phyloP scores from a whole-genome alignment of 306 rosid species.

The Dryas drummondii region DNA sequence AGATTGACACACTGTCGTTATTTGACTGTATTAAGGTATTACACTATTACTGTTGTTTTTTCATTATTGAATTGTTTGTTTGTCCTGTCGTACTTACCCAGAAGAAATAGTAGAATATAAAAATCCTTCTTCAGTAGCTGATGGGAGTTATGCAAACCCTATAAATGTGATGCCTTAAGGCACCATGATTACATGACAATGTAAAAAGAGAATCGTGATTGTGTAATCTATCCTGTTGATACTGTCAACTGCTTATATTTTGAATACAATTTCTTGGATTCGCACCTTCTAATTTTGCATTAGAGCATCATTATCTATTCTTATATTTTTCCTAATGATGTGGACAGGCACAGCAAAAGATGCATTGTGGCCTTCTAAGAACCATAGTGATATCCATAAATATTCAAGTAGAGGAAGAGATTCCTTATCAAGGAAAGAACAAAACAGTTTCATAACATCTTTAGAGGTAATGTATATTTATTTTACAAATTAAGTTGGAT shows the following conservation, averaged over 20 bases:
- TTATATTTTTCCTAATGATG: conserved; percentile 14
- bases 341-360: conserved; percentile 57
- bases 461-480: conserved; percentile 38
- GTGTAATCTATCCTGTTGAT: neutral
- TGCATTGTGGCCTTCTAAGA: conserved; percentile 56
- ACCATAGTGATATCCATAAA: conserved; percentile 42
- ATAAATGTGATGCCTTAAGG: too few relatives aligned
- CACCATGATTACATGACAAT: too few relatives aligned
- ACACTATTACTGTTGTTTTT: neutral
- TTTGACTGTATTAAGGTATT: neutral
- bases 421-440: conserved; percentile 37
- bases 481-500: conserved; percentile 20
- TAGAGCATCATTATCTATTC: neutral
- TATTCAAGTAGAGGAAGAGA: conserved; percentile 44
- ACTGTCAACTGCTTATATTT: neutral
- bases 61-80: too few relatives aligned
- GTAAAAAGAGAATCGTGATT: neutral
- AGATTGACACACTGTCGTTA: neutral
- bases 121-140: too few relatives aligned
- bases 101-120: too few relatives aligned
- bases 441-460: conserved; percentile 26
- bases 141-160: too few relatives aligned
- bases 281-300: neutral
- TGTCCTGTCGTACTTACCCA: too few relatives aligned
- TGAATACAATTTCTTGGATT: neutral